phyloP scores from a whole-genome alignment of 495 filamentous ascomycete genomes.

The Annulohypoxylon moriforme region DNA sequence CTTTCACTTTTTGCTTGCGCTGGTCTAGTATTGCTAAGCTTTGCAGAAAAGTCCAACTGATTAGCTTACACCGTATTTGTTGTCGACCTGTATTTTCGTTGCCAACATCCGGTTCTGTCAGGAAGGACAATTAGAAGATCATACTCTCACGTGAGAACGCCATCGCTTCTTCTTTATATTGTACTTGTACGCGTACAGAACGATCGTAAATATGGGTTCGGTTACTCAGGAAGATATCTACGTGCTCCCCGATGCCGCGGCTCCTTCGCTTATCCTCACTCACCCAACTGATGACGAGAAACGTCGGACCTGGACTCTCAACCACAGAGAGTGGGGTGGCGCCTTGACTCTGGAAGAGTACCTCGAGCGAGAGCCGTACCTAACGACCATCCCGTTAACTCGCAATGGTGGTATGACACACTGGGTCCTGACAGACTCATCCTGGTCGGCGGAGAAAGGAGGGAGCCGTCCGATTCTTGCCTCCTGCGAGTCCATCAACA shows the following conservation, averaged over 20 bases:
- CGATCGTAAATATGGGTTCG: slow-evolving; percentile 47
- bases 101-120: not conserved
- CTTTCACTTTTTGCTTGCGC: slow-evolving; percentile 12
- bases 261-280: slow-evolving; percentile 72
- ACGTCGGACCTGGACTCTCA: slow-evolving; percentile 70
- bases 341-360: slow-evolving; percentile 75
- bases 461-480: slow-evolving; percentile 72
- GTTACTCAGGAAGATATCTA: slow-evolving; percentile 13
- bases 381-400: slow-evolving; percentile 73
- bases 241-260: slow-evolving; percentile 66
- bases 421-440: slow-evolving; percentile 82
- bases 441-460: slow-evolving; percentile 46
- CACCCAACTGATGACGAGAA: slow-evolving; percentile 76
- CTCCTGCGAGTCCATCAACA: slow-evolving; percentile 85
- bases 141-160: not conserved
- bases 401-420: slow-evolving; percentile 79
- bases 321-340: slow-evolving; percentile 78
- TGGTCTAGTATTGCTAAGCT: slow-evolving; percentile 29
- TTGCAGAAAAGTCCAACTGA: not conserved
- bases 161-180: not conserved
- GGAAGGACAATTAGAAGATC: not conserved
- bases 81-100: not conserved
- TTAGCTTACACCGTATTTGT: not conserved
- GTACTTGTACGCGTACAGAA: not conserved
- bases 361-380: slow-evolving; percentile 78